phyloP scores from a whole-genome alignment of 225 moss, liverwort and hornwort species.

The Physcomitrium patens region DNA sequence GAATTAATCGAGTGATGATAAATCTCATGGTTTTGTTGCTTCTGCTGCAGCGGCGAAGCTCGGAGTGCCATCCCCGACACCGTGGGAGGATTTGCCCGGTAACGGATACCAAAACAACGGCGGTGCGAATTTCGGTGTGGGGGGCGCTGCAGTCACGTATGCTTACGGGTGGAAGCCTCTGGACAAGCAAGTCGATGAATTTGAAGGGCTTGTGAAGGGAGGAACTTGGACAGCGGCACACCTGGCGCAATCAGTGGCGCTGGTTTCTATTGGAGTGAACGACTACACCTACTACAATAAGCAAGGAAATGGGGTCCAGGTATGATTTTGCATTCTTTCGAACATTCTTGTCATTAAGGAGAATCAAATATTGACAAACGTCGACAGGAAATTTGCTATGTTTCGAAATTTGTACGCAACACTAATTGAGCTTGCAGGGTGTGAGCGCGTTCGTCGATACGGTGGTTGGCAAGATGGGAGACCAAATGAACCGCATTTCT shows the following conservation, averaged over 20 bases:
- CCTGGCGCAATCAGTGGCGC: slow-evolving; percentile 8
- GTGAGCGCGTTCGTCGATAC: not conserved
- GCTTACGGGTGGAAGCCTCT: slow-evolving; percentile 16
- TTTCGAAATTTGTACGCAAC: slow-evolving; percentile 2
- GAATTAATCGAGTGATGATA: too few relatives aligned
- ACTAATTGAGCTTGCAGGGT: not conserved
- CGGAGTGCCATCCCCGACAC: slow-evolving; percentile 17
- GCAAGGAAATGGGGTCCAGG: too few relatives aligned
- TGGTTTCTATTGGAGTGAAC: slow-evolving; percentile 25
- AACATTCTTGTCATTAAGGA: too few relatives aligned
- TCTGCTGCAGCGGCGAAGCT: not conserved
- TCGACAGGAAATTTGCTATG: too few relatives aligned
- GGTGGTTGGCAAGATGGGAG: slow-evolving; percentile 26
- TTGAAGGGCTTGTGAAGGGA: slow-evolving; percentile 5
- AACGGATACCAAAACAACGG: not conserved
- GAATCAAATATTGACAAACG: too few relatives aligned
- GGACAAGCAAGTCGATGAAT: slow-evolving; percentile 18
- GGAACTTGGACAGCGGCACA: not conserved
- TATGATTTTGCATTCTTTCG: too few relatives aligned
- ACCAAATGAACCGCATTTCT: slow-evolving; percentile 8
- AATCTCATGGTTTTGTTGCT: too few relatives aligned
- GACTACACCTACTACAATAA: slow-evolving; percentile 24
- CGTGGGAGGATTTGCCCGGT: slow-evolving; percentile 2
- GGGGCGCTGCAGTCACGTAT: slow-evolving; percentile 14
- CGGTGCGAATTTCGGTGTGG: slow-evolving; percentile 23